Evolutionary conservation across 202 grass and related monocot genomes (phyloP).

Genomic region (Carex sylvatica): DNA sequence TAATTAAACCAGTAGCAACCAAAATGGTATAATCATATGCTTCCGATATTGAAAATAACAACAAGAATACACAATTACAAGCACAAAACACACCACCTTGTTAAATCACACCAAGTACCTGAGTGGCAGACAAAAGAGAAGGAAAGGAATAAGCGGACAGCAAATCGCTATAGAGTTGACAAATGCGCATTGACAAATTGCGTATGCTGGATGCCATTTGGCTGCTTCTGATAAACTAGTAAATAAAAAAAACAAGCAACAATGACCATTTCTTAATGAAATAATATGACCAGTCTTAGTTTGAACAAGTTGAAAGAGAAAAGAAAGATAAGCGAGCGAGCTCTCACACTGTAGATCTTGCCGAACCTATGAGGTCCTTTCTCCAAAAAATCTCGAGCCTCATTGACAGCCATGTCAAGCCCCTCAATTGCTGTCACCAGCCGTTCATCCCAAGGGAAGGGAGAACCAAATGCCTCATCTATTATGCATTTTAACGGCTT

Average conservation of each 20-base stretch:
- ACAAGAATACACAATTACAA: neutral
- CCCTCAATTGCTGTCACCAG: slow-evolving; percentile 35
- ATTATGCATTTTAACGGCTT: slow-evolving; percentile 43
- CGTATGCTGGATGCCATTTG: slow-evolving; percentile 32
- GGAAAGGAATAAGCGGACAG: slow-evolving; percentile 33
- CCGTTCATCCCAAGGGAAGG: slow-evolving; percentile 22
- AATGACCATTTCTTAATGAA: neutral
- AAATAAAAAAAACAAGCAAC: neutral
- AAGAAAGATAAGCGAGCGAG: neutral
- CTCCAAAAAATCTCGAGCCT: slow-evolving; percentile 43
- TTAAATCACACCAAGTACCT: slow-evolving; percentile 28
- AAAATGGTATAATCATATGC: neutral
- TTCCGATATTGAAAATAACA: neutral
- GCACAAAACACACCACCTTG: neutral
- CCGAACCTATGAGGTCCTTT: slow-evolving; percentile 31
- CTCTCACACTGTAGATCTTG: slow-evolving; percentile 41
- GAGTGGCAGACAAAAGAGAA: slow-evolving; percentile 31
- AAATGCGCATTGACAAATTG: slow-evolving; percentile 31
- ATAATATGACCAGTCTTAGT: neutral
- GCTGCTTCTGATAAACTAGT: slow-evolving; percentile 36
- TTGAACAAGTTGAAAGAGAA: neutral
- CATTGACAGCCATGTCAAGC: slow-evolving; percentile 38
- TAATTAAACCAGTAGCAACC: neutral
- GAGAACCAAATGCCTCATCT: slow-evolving; percentile 38
- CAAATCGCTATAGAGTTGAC: slow-evolving; percentile 33